Base-by-base conservation (phyloP, 371 early-diverging fungal species). In the Syncephalastrum contaminatum region DNA sequence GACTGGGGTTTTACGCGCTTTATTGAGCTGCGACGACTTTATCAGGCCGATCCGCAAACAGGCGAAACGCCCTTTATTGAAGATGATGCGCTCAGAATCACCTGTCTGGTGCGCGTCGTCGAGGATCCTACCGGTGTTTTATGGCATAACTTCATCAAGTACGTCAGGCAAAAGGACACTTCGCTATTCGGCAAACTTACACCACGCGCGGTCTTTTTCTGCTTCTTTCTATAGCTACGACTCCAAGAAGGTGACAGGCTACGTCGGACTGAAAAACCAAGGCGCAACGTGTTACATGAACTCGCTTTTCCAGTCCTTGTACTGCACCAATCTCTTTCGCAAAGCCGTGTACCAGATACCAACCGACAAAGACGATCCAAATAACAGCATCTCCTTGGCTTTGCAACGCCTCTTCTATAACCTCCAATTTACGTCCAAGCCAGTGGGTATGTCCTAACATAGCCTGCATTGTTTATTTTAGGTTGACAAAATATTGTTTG, bases 231-330 rank as follows among this genome's bases (percentile, higher is more conserved):
- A 40, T 63, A 88, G 88, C 64, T 94, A 88, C 64, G 90, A 93
- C 67, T 93, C 97, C 43, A 89, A 89, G 64, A 78, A 84, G 48
- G 85, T 88, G 67, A 96, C 97, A 19, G 98, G 98, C 13, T 91
- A 83, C 64, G 92, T 97, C 25, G 99, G 99, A 1, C 74, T 99
- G 57, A 85, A 86, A 55, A 99, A 99, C 75, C 96, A 99, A 66
- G 99, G 99, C n/a, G 99, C 99, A 1, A 99, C 99, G 0, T 99
- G 99, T 74, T 99, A 99, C 72, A 93, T 99, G 92, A 99, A 99
- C 81, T 95, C 98, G 43, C 75, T 99, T 20, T 85, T 99, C 40
- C 99, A 99, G 70, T 93, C 97, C 15, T 79, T 99, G n/a, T 99
- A 89, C 73, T 94, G 94, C 67, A 98, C 98, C 27, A 92, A 89